Base-by-base conservation (phyloP, 1,284 basidiomycete species). In the Irpex rosettiformis region DNA sequence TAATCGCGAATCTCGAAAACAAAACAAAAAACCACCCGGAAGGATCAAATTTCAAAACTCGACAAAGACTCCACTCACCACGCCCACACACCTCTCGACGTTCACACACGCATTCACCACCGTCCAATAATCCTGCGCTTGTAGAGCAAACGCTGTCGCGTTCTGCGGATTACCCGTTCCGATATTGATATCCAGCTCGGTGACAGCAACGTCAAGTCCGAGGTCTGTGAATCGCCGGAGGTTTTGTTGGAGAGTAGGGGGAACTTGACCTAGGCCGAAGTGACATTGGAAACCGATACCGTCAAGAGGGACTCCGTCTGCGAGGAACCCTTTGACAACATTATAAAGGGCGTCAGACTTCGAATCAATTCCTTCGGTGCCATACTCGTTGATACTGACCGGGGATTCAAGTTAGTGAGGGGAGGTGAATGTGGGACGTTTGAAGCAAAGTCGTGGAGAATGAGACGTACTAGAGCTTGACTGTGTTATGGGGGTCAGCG, bases 381-480 rank as follows among this genome's bases (percentile, higher is more conserved):
- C 43, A 57, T 61, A 61, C 45, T 61, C 60, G 40, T 61, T 61
- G 60, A 61, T 58, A 49, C 59, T 60, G 40, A n/a, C n/a, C n/a
- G n/a, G n/a, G n/a, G n/a, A n/a, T n/a, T n/a, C n/a, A n/a, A n/a
- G n/a, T n/a, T n/a, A n/a, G n/a, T n/a, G n/a, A n/a, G n/a, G n/a
- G n/a, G n/a, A n/a, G n/a, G n/a, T n/a, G n/a, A n/a, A n/a, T n/a
- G n/a, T n/a, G n/a, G n/a, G n/a, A 8, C 6, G 33, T 21, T 56
- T 21, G 25, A 5, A n/a, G 11, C 4, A 42, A 4, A 10, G 43
- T 13, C 43, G 22, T n/a, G 22, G 22, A 18, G 22, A 28, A 28
- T 4, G 21, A 5, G 2, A 52, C 58, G 37, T 37, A 60, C 59
- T 61, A 61, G 27, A 61, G 60, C 42, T 61, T 61, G 6, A 53